Evolutionary conservation across 2,329 filamentous ascomycete genomes (phyloP), one percentile per base, ranked within the genome.

Genomic region (Colletotrichum aenigma): DNA sequence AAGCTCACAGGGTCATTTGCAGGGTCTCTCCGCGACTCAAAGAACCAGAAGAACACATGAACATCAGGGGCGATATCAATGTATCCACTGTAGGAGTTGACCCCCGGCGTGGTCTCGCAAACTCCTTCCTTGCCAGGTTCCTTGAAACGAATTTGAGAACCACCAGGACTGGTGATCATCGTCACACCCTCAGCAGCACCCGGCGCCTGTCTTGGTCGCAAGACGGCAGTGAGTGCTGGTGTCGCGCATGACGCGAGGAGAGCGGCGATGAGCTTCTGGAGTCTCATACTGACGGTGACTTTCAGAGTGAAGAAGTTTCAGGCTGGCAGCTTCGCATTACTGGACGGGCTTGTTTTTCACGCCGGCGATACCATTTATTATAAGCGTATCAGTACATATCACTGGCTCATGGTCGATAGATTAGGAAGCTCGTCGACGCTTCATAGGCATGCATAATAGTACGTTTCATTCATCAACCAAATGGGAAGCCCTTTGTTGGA

Each of bases 71-170:
- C 70, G 3, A 72, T 60, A 4, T 72, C 70, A 4, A 72, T 68
- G 38, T 68, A 72, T 16, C 70, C 70, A 32, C 62, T 67, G 26
- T 68, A 72, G 4, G 70, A 72, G 70, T 72, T 72, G n/a, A 72
- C 70, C 1, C 64, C 70, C 1, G 70, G 70, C 4, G 70, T 72
- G 1, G 70, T 72, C 16, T 72, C 70, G 18, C 70, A 72, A 1
- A 68, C 36, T n/a, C 70, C 64, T 5, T 71, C 69, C 8, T 71
- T 71, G 0, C 69, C 69, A 5, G 70, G 70, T 12, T 72, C 52
- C 36, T 72, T 72, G 70, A 34, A 72, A 15, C 70, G 52, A 4
- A 72, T 72, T 13, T 32, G 43, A 4, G 60, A 71, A 4, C 69
- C 69, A 8, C 69, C 69, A 3, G 69, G 69, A 13, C 69, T 71